Percentiles rank a stretch among this genome's conserved stretches.
Evolutionary conservation across 2,329 filamentous ascomycete species (phyloP).

Genomic region (Ramularia endophylla): DNA sequence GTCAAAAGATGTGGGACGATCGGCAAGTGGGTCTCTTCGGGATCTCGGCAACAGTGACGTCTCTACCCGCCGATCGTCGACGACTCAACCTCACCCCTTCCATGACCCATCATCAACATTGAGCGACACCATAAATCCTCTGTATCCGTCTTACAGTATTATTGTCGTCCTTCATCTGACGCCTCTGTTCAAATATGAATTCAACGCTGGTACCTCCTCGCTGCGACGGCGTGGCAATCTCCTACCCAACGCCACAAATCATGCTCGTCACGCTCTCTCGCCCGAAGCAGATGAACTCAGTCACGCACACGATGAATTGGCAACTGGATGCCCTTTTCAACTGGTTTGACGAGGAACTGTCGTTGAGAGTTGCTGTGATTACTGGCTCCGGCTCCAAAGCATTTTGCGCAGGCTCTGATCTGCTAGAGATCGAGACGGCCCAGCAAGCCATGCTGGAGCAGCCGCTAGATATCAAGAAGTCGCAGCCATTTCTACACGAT

Average conservation of each 20-base stretch:
- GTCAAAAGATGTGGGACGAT: too few species aligned
- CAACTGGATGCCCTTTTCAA: constrained; percentile 46
- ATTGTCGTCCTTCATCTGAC: too few species aligned
- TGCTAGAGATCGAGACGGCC: constrained; percentile 40
- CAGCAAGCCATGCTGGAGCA: constrained; percentile 8
- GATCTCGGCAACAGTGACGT: too few species aligned
- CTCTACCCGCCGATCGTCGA: too few species aligned
- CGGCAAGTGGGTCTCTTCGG: too few species aligned
- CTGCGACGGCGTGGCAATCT: constrained; percentile 26
- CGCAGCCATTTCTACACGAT: constrained; percentile 14
- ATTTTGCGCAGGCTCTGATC: constrained; percentile 51
- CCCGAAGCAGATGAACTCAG: constrained; percentile 42
- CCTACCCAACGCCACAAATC: constrained; percentile 42
- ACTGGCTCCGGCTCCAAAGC: constrained; percentile 49
- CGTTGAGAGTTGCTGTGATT: constrained; percentile 31
- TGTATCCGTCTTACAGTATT: too few species aligned
- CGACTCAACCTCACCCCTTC: too few species aligned
- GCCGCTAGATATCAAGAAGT: constrained; percentile 11
- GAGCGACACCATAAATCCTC: too few species aligned
- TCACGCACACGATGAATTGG: constrained; percentile 38
- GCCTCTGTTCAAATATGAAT: too few species aligned
- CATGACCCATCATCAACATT: too few species aligned
- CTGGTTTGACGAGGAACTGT: constrained; percentile 44
- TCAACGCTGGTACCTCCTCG: constrained; percentile 8
- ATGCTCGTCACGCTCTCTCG: constrained; percentile 49